Percentiles rank a stretch among this genome's conserved stretches.
Evolutionary conservation across 495 filamentous ascomycete species (phyloP).

Genomic region (Penicillium ochrochloron): DNA sequence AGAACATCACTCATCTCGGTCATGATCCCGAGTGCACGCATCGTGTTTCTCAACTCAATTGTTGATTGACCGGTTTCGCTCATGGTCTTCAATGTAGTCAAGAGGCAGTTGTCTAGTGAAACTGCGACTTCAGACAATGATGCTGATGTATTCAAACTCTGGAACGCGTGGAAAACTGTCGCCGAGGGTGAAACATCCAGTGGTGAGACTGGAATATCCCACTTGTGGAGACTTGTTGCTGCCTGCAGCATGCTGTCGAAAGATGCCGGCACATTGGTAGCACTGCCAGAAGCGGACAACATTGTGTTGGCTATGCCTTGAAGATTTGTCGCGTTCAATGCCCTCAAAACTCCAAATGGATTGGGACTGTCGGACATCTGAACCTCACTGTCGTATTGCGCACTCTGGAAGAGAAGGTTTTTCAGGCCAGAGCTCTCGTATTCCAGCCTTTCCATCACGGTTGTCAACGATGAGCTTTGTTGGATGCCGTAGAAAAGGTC

Average conservation of each 20-base stretch:
- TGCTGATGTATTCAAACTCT: conserved; percentile 71
- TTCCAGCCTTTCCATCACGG: conserved; percentile 82
- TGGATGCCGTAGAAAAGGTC: conserved; percentile 95
- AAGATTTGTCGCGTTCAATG: conserved; percentile 51
- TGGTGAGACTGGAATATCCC: conserved; percentile 82
- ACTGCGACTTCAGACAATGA: conserved; percentile 54
- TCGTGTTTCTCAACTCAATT: conserved; percentile 62
- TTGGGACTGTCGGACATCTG: conserved; percentile 56
- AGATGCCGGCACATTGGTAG: conserved; percentile 43
- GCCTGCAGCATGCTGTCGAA: conserved; percentile 74
- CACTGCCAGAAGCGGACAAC: conserved; percentile 33
- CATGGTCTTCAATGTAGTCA: conserved; percentile 63
- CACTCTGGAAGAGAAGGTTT: conserved; percentile 86
- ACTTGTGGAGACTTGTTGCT: conserved; percentile 87
- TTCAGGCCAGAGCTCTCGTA: conserved; percentile 89
- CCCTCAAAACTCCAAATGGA: conserved; percentile 46
- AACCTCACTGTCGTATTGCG: conserved; percentile 87
- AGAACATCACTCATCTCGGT: conserved; percentile 82
- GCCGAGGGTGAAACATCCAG: conserved; percentile 63
- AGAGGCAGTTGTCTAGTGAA: conserved; percentile 67
- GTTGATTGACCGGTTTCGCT: conserved; percentile 59
- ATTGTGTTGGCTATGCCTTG: conserved; percentile 55
- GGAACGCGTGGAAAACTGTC: conserved; percentile 78
- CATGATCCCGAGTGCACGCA: conserved; percentile 76
- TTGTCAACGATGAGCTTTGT: conserved; percentile 72